Evolutionary conservation across 306 rosid genomes (phyloP).

Genomic region (Neltuma alba): DNA sequence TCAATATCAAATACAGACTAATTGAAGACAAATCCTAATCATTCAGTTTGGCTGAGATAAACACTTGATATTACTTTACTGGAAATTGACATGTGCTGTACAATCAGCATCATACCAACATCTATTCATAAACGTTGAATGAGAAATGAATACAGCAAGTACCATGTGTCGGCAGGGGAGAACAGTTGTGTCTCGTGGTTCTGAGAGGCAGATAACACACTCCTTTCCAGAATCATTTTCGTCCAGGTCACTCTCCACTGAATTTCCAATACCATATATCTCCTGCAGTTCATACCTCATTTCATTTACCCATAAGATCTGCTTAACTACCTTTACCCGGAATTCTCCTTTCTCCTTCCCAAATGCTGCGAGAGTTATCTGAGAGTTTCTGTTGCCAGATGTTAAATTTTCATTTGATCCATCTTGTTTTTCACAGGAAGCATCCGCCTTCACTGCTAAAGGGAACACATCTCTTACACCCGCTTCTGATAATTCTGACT

Average conservation of each 20-base stretch:
- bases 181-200: constrained; percentile 83
- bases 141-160: constrained; percentile 28
- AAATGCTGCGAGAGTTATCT: constrained; percentile 76
- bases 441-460: constrained; percentile 77
- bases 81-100: not conserved
- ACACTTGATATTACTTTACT: not conserved
- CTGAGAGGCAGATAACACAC: constrained; percentile 91
- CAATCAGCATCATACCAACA: constrained; percentile 3
- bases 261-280: constrained; percentile 82
- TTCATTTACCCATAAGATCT: constrained; percentile 75
- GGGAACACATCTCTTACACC: constrained; percentile 65
- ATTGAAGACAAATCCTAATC: not conserved
- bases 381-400: constrained; percentile 56
- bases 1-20: constrained; percentile 21
- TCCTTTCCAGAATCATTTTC: constrained; percentile 83
- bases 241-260: constrained; percentile 61
- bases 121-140: constrained; percentile 11
- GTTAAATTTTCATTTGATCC: constrained; percentile 50
- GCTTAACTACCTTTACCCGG: constrained; percentile 70
- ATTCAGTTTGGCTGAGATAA: not conserved
- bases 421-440: constrained; percentile 47
- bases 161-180: constrained; percentile 98
- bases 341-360: constrained; percentile 81
- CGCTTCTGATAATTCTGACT: constrained; percentile 63
- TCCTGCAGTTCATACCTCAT: constrained; percentile 84